Conservation (phyloP, 2,329 filamentous ascomycete genomes). For the Triangularia setosa region DNA sequence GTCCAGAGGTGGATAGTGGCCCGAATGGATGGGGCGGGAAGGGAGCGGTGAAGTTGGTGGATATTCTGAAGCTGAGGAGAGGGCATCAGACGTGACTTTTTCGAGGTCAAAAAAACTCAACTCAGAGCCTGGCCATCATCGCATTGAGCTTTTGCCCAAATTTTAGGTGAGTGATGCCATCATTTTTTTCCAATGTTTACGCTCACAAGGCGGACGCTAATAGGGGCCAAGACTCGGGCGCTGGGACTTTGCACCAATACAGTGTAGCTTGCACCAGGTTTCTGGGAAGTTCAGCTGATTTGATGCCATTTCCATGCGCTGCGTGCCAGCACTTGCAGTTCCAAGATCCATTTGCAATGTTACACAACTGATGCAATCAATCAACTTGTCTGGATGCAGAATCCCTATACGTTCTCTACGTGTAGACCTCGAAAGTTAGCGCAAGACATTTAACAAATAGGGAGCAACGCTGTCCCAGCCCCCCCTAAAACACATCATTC, state of each 20-base stretch:
- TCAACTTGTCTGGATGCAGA: background rate
- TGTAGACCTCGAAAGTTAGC: background rate
- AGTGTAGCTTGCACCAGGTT: background rate
- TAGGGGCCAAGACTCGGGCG: background rate
- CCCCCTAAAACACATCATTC: background rate
- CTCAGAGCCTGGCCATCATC: background rate
- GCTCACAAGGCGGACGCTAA: background rate
- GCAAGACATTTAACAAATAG: background rate
- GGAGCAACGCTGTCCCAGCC: background rate
- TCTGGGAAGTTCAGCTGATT: background rate
- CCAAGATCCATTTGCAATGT: background rate
- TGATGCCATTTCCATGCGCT: background rate
- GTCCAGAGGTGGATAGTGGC: slow-evolving; percentile 72
- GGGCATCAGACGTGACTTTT: slow-evolving; percentile 3
- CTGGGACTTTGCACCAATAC: too few relatives aligned
- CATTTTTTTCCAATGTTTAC: background rate
- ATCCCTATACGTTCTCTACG: background rate
- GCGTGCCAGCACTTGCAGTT: background rate
- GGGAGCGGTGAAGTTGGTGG: slow-evolving; percentile 60
- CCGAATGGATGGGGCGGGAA: slow-evolving; percentile 81
- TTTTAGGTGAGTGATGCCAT: background rate
- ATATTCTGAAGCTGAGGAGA: slow-evolving; percentile 60
- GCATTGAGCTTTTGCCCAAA: background rate
- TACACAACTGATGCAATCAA: background rate
- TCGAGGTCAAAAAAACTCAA: background rate